Evolutionary conservation across 257 asterid species (phyloP), one percentile per base, ranked within the genome.

Genomic region (Linaria vulgaris): DNA sequence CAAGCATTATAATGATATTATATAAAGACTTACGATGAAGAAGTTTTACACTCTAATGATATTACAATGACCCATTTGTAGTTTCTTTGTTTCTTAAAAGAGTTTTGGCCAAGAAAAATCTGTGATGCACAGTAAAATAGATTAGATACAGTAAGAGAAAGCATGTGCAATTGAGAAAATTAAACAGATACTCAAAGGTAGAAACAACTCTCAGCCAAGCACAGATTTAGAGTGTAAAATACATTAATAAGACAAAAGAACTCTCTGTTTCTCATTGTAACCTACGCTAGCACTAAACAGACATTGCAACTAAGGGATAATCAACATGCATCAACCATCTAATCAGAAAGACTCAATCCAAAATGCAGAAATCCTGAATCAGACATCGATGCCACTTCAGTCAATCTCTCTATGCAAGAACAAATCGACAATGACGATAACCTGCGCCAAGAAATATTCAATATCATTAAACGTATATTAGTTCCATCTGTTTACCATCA

Each of bases 371-470:
- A 44, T 37, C 61, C 3, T n/a, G 2, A n/a, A 34, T 34, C 41
- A 62, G 48, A 43, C 71, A 24, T n/a, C 69, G 44, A 39, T 12
- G 17, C 69, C 61, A 21, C 50, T 34, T 39, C 43, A 30, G 62
- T 41, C 19, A n/a, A 54, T 39, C 58, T 31, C 59, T 46, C 80
- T 80, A 84, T 57, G 78, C 64, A 38, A 82, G 86, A 56, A 63
- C 9, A 73, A 82, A 91, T 68, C 88, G 78, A 74, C 96, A 91
- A 39, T 75, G 89, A 5, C 78, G 73, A 72, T 88, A 88, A 74
- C 98, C 96, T 91, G 96, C 87, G 76, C 19, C 45, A 31, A 34
- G 22, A 13, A 13, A 20, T 13, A 6, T 19, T 38, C 9, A 20
- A 19, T 49, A 21, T 49, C 27, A 51, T 1, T 47, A 20, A 8